Evolutionary conservation across 345 rosid species (phyloP), one percentile per base, ranked within the genome.

Genomic region (Acer saccharum): DNA sequence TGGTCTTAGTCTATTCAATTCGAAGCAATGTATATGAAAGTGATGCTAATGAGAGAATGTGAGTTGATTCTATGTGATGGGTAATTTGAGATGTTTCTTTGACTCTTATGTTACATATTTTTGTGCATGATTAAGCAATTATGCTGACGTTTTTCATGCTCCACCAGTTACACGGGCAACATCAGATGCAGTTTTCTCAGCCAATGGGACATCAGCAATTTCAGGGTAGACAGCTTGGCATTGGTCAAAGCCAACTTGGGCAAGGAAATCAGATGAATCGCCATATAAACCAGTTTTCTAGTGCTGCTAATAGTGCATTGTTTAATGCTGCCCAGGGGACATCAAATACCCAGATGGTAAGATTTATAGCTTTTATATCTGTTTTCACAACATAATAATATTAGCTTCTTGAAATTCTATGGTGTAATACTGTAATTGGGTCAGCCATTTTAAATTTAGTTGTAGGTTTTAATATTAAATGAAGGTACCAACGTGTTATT

Each of bases 111-210:
- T 46, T 17, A 63, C 18, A 44, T 44, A n/a, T n/a, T 18, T 14
- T 64, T 74, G 61, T 46, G 60, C 69, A 27, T 29, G 35, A 25
- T 62, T 46, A 63, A 46, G 25, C 41, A 65, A 50, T 74, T 74
- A 10, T 74, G 16, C 25, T 74, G 3, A 20, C 7, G 21, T 74
- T 61, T 74, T 64, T 10, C 32, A 1, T 74, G 17, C 17, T 64
- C 32, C 6, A 48, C 32, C 80, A 87, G 91, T 84, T 89, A 75
- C 94, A 90, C 85, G 93, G 95, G 80, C 97, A 92, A 74, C 94
- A 88, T 80, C 99, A 93, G 89, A 91, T 92, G 97, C 92, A 90
- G 76, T 92, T 88, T 86, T 87, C 99, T 82, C 97, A 92, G 88
- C 68, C 97, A 77, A 74, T 92, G 88, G 94, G 87, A 10, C 96